Evolutionary conservation across 352 stramenopile species (phyloP), one percentile per base, ranked within the genome.

Genomic region (Phytophthora pseudosyringae): DNA sequence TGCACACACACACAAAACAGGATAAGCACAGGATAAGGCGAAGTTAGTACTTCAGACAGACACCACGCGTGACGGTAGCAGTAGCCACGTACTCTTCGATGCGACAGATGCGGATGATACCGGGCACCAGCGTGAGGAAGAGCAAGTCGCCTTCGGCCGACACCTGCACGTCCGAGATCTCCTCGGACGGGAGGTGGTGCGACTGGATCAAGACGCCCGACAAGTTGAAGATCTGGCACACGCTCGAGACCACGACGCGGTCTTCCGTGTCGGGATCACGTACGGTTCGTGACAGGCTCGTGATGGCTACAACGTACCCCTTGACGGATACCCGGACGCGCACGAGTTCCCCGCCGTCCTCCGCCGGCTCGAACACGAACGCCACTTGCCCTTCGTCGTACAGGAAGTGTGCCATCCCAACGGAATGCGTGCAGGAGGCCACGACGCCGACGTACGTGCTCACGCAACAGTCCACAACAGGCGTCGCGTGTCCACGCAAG

Each of bases 311-410:
- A 15, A 91, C 67, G 59, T 85, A 90, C n/a, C 86, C 86, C 58
- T 91, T 89, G 0, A 65, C 46, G 1, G 80, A 88, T 15, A 87
- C 7, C 4, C 78, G 63, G 1, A 89, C 76, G 7, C 79, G 73
- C n/a, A 72, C 74, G n/a, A 88, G 69, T 49, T 79, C 64, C 5
- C 55, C 63, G 16, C 35, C 43, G 6, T 39, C 32, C 10, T 54
- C 71, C 43, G 51, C 63, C n/a, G 71, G 78, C 52, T 85, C 73
- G 12, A 89, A 76, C n/a, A 73, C 59, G 51, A 91, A 93, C 4
- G 86, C 80, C 3, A 93, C 86, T 51, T 86, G 69, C 8, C 84
- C 86, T 48, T 90, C 73, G 18, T 90, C 81, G 49, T 93, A 81
- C 6, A 94, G 33, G 48, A 88, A 93, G 56, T 94, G 85, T 1